Evolutionary conservation across 2,329 filamentous ascomycete genomes (phyloP), one percentile per base, ranked within the genome.

Genomic region (Stenocarpella maydis): DNA sequence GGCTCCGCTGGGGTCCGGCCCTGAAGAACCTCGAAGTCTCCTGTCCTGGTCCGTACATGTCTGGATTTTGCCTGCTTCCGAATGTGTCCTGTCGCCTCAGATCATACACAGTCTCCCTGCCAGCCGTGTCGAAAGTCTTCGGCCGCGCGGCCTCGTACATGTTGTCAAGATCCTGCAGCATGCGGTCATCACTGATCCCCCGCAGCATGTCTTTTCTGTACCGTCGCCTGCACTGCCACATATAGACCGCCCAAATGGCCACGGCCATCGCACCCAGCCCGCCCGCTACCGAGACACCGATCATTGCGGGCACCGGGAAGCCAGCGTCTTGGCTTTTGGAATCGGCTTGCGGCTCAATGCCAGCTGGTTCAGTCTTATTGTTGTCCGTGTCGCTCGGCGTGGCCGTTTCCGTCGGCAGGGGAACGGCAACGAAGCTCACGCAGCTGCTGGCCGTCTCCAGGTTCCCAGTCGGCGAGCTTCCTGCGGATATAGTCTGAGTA

Each of bases 1-100:
- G 65, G 52, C 43, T 67, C 24, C 65, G 52, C 50, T 53, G 52
- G 52, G 65, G 65, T 45, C 65, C 65, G 41, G 65, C 65, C 65
- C 65, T 58, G 17, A 67, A 45, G 28, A 55, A 45, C 3, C 50
- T 39, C 14, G 64, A 66, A 10, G 64, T 66, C n/a, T 66, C 64
- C 43, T 66, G 64, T 8, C 64, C 64, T 19, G 64, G 64, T 10
- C 64, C 64, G 7, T 67, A 67, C 17, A 45, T 37, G 8, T 67
- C 65, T 3, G 52, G 41, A 31, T 50, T 43, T 9, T 9, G 52
- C 28, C 52, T 58, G 31, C 31, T 67, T 28, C 39, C 28, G 7
- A 31, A 50, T 1, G 65, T 50, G n/a, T 49, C 53, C 37, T 67
- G 65, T 0, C 52, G 65, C 10, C 26, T 28, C 28, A 58, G 65